Base-by-base conservation (phyloP, 768 basidiomycete species). In the Calocybe indica region DNA sequence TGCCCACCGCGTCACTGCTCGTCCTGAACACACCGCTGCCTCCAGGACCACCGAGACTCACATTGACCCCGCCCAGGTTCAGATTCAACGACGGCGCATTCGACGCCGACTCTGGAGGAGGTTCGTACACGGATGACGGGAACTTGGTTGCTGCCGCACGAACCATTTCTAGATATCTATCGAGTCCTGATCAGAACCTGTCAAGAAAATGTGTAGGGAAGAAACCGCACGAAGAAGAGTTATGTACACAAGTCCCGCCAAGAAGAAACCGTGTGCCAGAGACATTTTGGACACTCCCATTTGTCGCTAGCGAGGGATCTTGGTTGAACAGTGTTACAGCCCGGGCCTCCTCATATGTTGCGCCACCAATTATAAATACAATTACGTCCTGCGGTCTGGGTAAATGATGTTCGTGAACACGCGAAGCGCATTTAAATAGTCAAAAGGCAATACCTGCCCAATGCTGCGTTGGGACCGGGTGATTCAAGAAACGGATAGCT, bases 171-270 rank as follows among this genome's bases (percentile, higher is more conserved):
- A 97, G 68, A 66, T 89, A 96, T 52, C 92, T 94, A 51, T 9
- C 22, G 15, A 37, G 34, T 30, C 14, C 28, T 14, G 28, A 32
- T 56, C 29, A 58, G 42, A 7, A 49, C 42, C 50, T 42, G 52
- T 37, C 36, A 50, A 29, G 15, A 10, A 14, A 29, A 41, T 30
- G 53, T 22, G 22, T 37, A 40, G 30, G 30, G 37, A 39, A 45
- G 14, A 36, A 36, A 12, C 55, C 78, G 35, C 66, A 95, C 92
- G 85, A 88, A 22, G 84, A 83, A 4, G 95, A 96, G 60, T 97
- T 98, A 63, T 96, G 94, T 9, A 99, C 78, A 55, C 87, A 94
- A 34, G 93, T 97, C 11, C 96, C 95, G 1, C 95, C 96, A 3
- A 99, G 78, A 3, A 99, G 64, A 37, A 98, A 68, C 32, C 93